Base-by-base conservation (phyloP, 768 basidiomycete genomes). In the Boletus insuetus region DNA sequence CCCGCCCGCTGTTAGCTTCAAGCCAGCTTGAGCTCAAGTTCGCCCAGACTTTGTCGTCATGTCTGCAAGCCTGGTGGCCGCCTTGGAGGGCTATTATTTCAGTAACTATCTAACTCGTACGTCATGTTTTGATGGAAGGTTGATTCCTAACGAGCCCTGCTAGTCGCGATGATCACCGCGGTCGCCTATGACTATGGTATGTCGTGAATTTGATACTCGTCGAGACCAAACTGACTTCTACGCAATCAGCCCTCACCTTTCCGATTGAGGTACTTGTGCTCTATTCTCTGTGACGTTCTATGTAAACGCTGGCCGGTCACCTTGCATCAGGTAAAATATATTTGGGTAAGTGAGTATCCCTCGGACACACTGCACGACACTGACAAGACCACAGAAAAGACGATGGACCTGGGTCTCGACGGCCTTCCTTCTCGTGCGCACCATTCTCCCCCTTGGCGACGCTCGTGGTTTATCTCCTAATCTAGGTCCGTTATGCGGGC, bases 401-500 rank as follows among this genome's bases (percentile, higher is more conserved):
- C 17, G 16, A 6, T 59, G 58, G 58, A 53, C 55, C 3, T 53
- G 43, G 51, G 29, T 59, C 19, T 57, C 58, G 11, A 46, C 32
- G 3, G 13, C 34, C 11, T 59, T 57, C 37, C 17, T 51, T 32
- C 4, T 59, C 1, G 58, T 59, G 22, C 6, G 46, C 37, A 20
- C n/a, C 17, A 7, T 37, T 17, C 19, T 19, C 20, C 4, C 20
- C 4, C 6, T 7, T 16, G 13, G 4, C 9, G 4, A n/a, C 29
- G 12, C 10, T 35, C 13, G 6, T 24, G 4, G 22, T 6, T 29
- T 0, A 35, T 6, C 12, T 12, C 12, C 16, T 19, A 10, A 29
- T 17, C 45, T 47, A 59, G 58, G 55, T 59, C 22, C 55, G 55
- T 24, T 59, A 59, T 53, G n/a, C n/a, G 19, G 58, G 55, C 14